Percentiles rank a stretch among this genome's conserved stretches.
phyloP scores from a whole-genome alignment of 2,329 filamentous ascomycete species.

The Pseudogymnoascus sp. region DNA sequence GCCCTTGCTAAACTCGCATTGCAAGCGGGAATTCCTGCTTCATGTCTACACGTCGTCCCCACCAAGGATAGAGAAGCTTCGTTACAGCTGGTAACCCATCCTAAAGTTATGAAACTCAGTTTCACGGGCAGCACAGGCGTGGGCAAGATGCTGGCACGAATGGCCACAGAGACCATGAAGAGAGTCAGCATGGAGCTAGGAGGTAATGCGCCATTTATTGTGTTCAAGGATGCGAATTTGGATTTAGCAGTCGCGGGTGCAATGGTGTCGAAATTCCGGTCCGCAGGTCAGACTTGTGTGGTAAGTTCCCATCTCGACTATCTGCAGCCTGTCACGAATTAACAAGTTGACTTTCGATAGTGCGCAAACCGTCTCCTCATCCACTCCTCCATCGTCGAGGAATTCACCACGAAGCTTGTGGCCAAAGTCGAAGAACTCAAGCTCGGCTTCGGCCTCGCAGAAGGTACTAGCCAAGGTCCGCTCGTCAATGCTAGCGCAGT shows the following conservation, averaged over 20 bases:
- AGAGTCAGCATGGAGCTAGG: background rate
- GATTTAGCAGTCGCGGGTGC: conserved; percentile 45
- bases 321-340: background rate
- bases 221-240: conserved; percentile 58
- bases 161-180: background rate
- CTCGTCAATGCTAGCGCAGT: conserved; percentile 49
- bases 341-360: background rate
- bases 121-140: conserved; percentile 40
- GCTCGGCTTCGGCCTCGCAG: conserved; percentile 52
- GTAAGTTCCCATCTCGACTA: conserved; percentile 27
- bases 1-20: conserved; percentile 46
- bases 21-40: conserved; percentile 43
- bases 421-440: conserved; percentile 46
- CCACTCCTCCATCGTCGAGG: conserved; percentile 53
- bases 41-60: conserved; percentile 54
- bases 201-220: conserved; percentile 47
- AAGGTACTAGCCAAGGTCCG: conserved; percentile 53
- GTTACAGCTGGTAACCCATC: conserved; percentile 47
- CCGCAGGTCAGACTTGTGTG: conserved; percentile 59
- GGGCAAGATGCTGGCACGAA: conserved; percentile 52
- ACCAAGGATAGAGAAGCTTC: conserved; percentile 49
- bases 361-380: conserved; percentile 56
- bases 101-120: conserved; percentile 34
- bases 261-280: conserved; percentile 47
- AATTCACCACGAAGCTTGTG: conserved; percentile 49